These are phyloP conservation scores for Vitis riparia DNA, from an alignment of 164 flowering plant genomes.

Conservation along the genomic window DNA sequence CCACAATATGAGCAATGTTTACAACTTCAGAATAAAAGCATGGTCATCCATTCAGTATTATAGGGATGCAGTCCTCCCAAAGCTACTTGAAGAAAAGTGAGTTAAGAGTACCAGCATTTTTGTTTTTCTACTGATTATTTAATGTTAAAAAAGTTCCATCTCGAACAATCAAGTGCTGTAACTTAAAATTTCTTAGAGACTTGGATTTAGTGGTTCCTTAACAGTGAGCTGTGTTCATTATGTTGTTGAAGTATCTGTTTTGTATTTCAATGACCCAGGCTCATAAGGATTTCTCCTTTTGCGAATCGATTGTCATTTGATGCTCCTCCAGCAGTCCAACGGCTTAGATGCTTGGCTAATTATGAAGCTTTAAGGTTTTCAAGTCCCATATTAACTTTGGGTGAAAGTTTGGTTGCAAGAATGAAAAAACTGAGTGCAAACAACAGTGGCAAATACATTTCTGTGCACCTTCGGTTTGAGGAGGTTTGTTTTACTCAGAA, in stretches of 20 bases:
- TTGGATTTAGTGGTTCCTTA: too few relatives aligned
- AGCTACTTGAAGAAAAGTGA: slow-evolving; percentile 84
- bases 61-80: slow-evolving; percentile 76
- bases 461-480: slow-evolving; percentile 98
- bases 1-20: slow-evolving; percentile 72
- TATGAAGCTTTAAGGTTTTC: slow-evolving; percentile 87
- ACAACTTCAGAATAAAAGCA: slow-evolving; percentile 86
- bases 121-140: slow-evolving; percentile 2
- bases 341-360: slow-evolving; percentile 94
- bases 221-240: neutral
- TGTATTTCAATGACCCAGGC: slow-evolving; percentile 39
- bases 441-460: slow-evolving; percentile 74
- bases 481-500: slow-evolving; percentile 50
- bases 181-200: too few relatives aligned
- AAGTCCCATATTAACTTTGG: slow-evolving; percentile 57
- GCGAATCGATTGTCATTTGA: slow-evolving; percentile 91
- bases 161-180: too few relatives aligned
- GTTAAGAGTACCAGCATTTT: slow-evolving; percentile 19
- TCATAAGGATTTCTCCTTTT: slow-evolving; percentile 94
- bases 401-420: slow-evolving; percentile 67
- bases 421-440: slow-evolving; percentile 79
- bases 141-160: neutral
- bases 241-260: neutral
- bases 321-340: slow-evolving; percentile 87
- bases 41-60: slow-evolving; percentile 81